These are phyloP conservation scores for Neoboletus magnificus DNA, from an alignment of 768 basidiomycete species.

Conservation along the genomic window DNA sequence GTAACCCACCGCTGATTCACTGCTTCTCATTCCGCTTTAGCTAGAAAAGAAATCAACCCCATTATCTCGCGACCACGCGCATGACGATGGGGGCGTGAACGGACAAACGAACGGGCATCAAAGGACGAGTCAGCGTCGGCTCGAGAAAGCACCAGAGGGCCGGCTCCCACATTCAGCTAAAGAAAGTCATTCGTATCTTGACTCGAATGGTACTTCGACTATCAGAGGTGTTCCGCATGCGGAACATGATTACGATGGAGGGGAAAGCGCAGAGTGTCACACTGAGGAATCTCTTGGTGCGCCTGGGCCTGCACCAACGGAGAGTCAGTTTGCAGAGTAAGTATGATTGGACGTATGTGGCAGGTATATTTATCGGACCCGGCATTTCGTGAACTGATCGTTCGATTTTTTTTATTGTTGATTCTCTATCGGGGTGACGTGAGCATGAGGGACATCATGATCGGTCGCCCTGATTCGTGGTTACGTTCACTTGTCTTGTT, in stretches of 20 bases:
- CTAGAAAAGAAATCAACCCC: slow-evolving; percentile 41
- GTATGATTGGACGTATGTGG: slow-evolving; percentile 6
- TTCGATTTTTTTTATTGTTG: background rate
- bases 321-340: slow-evolving; percentile 31
- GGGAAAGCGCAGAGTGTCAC: background rate
- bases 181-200: background rate
- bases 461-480: background rate
- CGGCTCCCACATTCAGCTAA: slow-evolving; percentile 33
- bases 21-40: slow-evolving; percentile 28
- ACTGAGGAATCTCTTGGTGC: slow-evolving; percentile 12
- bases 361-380: background rate
- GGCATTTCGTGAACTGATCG: background rate
- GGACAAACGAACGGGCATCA: slow-evolving; percentile 28
- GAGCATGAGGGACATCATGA: too few species aligned
- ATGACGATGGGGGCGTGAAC: background rate
- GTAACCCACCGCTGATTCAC: slow-evolving; percentile 1
- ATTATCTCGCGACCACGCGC: slow-evolving; percentile 14
- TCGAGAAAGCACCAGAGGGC: slow-evolving; percentile 73
- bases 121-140: slow-evolving; percentile 55
- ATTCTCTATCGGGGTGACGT: background rate
- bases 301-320: slow-evolving; percentile 33
- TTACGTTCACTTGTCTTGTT: background rate
- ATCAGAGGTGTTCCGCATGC: slow-evolving; percentile 2
- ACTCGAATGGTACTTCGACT: slow-evolving; percentile 11
- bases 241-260: slow-evolving; percentile 12